Evolutionary conservation across 1,284 basidiomycete species (phyloP), one percentile per base, ranked within the genome.

Genomic region (Ustilago shanxiensis): DNA sequence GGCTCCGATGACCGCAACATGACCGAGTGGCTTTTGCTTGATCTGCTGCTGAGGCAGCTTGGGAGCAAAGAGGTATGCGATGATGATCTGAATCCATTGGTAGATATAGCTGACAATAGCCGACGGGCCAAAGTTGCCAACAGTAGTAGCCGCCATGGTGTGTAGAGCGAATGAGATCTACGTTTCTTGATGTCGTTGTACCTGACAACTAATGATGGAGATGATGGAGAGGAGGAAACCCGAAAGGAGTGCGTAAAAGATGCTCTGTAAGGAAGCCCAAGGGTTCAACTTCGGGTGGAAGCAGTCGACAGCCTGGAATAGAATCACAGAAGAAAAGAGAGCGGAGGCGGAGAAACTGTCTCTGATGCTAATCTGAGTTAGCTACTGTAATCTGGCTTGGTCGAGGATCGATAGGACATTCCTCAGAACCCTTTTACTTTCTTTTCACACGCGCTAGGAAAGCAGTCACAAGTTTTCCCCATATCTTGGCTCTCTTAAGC

Each of bases 1-100:
- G 7, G 86, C 85, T 28, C 86, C 86, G 49, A 87, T 79, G 54
- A 87, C 79, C 26, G 84, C 86, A 22, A 87, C 82, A 59, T 82
- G 83, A 14, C 81, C 82, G 26, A 85, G 71, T 3, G 78, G 78
- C 50, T 73, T 72, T 49, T 85, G 69, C 7, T 66, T 47, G 31
- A 56, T 47, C 11, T 72, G 66, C 24, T 77, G 63, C 13, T 45
- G 16, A 10, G 80, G 82, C 1, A 76, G 73, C n/a, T 79, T 63
- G 6, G 83, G 83, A 4, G 80, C 69, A 55, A 83, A 84, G 44
- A 63, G 37, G 49, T 68, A 81, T 8, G 77, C 70, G 60, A 85
- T 79, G 39, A 82, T 20, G 55, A 79, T 58, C 64, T 85, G 82
- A 20, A 85, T 69, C 63, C 66, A 68, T 51, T 85, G 81, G 39